Conservation (phyloP, 495 filamentous ascomycete genomes). For the Neurospora sp. region DNA sequence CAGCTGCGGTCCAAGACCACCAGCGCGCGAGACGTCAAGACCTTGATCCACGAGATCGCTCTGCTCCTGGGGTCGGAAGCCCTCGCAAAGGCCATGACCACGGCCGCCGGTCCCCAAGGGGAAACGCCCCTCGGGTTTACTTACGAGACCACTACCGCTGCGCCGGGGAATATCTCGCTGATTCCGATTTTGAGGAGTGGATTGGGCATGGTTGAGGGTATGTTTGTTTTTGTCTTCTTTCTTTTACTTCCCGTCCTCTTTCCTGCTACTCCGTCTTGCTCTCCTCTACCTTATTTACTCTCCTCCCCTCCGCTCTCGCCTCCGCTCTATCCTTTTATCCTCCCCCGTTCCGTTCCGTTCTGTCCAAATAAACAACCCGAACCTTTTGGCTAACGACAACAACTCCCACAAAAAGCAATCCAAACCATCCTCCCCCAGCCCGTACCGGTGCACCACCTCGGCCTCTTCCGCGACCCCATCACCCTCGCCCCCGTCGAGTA, state of each 20-base stretch:
- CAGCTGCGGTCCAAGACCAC: conserved; percentile 69
- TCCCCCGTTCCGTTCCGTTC: too few relatives aligned
- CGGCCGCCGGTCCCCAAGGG: conserved; percentile 46
- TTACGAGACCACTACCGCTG: conserved; percentile 50
- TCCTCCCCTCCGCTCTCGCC: neutral
- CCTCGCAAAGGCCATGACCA: conserved; percentile 52
- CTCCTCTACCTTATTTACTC: neutral
- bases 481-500: conserved; percentile 89
- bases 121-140: conserved; percentile 62
- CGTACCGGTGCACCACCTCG: conserved; percentile 84
- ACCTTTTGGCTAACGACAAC: neutral
- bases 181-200: conserved; percentile 88
- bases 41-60: conserved; percentile 74
- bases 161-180: conserved; percentile 60
- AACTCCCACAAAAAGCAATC: conserved; percentile 43
- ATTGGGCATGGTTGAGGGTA: conserved; percentile 78
- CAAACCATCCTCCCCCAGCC: conserved; percentile 71
- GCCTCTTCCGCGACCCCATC: conserved; percentile 79
- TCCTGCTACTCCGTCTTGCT: neutral
- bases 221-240: neutral
- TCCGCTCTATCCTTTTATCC: neutral
- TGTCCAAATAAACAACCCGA: too few relatives aligned
- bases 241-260: neutral
- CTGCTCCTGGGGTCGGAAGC: conserved; percentile 78
- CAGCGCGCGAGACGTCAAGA: conserved; percentile 65